Conservation (phyloP, 2,329 filamentous ascomycete species). For the Nothomitra cinnamomea region DNA sequence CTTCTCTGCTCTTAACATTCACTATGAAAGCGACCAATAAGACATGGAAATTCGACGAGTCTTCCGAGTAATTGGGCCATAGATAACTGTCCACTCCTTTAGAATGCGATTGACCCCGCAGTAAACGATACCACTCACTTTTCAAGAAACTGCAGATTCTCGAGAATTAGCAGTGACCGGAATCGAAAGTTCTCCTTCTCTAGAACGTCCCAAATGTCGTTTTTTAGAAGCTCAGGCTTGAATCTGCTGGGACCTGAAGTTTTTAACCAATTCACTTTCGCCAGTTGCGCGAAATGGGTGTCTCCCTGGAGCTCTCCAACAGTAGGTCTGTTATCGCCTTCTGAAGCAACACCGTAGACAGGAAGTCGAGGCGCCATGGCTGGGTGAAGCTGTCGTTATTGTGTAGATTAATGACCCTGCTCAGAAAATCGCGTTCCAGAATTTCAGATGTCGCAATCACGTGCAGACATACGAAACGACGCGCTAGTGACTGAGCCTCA, state of each 20-base stretch:
- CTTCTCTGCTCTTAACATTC: conserved; percentile 77
- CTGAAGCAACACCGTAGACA: background rate
- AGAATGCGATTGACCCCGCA: conserved; percentile 5
- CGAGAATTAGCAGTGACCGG: conserved; percentile 63
- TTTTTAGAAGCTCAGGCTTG: conserved; percentile 67
- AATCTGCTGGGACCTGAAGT: conserved; percentile 51
- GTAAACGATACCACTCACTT: conserved; percentile 31
- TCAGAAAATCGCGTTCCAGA: too few species aligned
- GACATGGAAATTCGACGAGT: conserved; percentile 82
- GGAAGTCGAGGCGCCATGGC: background rate
- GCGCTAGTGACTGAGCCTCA: background rate
- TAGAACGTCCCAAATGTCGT: conserved; percentile 74
- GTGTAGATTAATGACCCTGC: too few species aligned
- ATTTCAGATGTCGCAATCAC: too few species aligned
- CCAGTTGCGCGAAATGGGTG: conserved; percentile 48
- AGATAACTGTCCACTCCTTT: conserved; percentile 46
- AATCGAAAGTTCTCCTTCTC: conserved; percentile 66
- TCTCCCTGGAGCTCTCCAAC: conserved; percentile 55
- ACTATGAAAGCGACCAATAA: conserved; percentile 71
- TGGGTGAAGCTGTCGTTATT: too few species aligned
- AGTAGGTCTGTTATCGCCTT: conserved; percentile 30
- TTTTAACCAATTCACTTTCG: conserved; percentile 73
- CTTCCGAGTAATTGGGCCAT: conserved; percentile 82
- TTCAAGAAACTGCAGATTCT: conserved; percentile 82
- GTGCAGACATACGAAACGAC: background rate